Base-by-base conservation (phyloP, 768 basidiomycete species). In the Suillus americanus region DNA sequence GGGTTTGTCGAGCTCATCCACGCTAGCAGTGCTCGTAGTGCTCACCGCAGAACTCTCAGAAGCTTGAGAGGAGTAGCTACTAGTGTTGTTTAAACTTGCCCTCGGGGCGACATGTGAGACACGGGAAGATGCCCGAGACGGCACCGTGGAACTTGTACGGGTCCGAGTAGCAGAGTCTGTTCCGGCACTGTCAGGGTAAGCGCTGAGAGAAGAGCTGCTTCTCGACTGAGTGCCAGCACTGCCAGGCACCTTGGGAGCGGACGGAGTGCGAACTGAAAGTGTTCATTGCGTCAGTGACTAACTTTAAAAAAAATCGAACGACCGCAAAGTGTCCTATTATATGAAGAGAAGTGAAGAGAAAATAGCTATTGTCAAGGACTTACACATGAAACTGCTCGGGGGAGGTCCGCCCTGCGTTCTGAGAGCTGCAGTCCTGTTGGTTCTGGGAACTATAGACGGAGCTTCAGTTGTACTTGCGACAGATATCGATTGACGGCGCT, bases 321-420 rank as follows among this genome's bases (percentile, higher is more conserved):
- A 23, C 1, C 20, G 53, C 25, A n/a, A 37, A 13, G 3, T 33
- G 5, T 4, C 37, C 16, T 6, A 33, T 33, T 33, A 10, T 5
- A 30, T 12, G 18, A 13, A 33, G 30, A 43, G 46, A 35, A 35
- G 3, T 53, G 30, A 30, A 53, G n/a, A 38, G 43, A 30, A 35
- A 4, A 37, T 25, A 63, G 8, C n/a, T 56, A 30, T 37, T 9
- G 37, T 20, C 20, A 7, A 54, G 30, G n/a, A 82, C 89, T 73
- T 75, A 90, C 87, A 86, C 85, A 87, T 86, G 75, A 85, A 91
- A 16, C 90, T 89, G 33, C 85, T 84, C 1, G 90, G 88, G 0
- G 87, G 86, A 5, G 84, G 78, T 3, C 78, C 76, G 5, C 77
- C 74, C 40, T 83, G 81, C 73, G 82, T 83, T 57, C 81, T 74